Base-by-base conservation (phyloP, 768 basidiomycete genomes). In the Rhodotorula kratochvilovae region DNA sequence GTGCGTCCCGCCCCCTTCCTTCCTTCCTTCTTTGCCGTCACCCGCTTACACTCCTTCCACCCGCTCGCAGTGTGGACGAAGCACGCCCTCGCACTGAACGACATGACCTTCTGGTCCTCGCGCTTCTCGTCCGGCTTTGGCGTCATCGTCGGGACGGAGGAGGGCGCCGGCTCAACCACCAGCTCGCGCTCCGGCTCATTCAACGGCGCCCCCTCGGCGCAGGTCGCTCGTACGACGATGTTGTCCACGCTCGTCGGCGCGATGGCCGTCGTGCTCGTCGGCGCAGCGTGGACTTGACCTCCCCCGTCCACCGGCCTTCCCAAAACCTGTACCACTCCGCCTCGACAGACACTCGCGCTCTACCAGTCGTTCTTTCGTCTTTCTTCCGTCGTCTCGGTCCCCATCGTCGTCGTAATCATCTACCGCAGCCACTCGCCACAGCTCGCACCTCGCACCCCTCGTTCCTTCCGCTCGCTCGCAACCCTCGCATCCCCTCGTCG, bases 41-140 rank as follows among this genome's bases (percentile, higher is more conserved):
- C 46, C 46, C 46, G 13, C 31, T 11, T 25, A 4, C 5, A 23
- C 10, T 13, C 21, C 31, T 45, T 12, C 16, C 15, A n/a, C n/a
- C n/a, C n/a, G 29, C 19, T 3, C 19, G 12, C 53, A 68, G 67
- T 73, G 0, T 73, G 72, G 72, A 73, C 72, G 3, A 73, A 73
- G 50, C 60, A 73, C 50, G 67, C 67, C 4, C 54, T 66, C 46
- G 33, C 48, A 11, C 1, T 43, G 8, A 56, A 72, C 60, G 62
- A 68, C 53, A 11, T 57, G 2, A 61, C 71, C 8, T 65, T 65
- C 33, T 72, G 71, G 71, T 43, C 63, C n/a, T 58, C 59, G 21
- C 53, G 8, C 6, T 72, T 65, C 33, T 61, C 67, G 19, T 29
- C 36, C 2, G 71, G 71, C 8, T 68, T 45, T 39, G 71, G 71